Evolutionary conservation across 106 monocot species (phyloP), one percentile per base, ranked within the genome.

Genomic region (Platanthera guangdongensis): DNA sequence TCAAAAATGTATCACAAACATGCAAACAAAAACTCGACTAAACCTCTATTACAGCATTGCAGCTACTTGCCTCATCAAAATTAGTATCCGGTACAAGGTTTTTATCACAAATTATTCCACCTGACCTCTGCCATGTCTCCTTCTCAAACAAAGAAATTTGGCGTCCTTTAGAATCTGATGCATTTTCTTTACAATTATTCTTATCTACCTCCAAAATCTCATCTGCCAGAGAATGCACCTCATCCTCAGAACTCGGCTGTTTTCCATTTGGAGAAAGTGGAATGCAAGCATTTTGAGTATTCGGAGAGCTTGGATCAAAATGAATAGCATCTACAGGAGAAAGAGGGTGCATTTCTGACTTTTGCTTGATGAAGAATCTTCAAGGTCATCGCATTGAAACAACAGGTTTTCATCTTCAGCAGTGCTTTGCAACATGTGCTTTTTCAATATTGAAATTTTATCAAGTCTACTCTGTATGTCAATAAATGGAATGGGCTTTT

Each of bases 361-460:
- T 79, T 72, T 75, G 78, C 51, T 77, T 39, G 45, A 51, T 48
- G 71, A 79, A 55, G 59, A 74, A 52, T 78, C 78, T 73, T 48
- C 55, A 55, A 48, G 28, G 25, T 75, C 74, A 68, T 79, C 81
- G 77, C 18, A 52, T 16, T 51, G 59, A 49, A 13, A 1, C 53
- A 79, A 32, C 10, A 46, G 28, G 53, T 73, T 74, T 53, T 57
- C 48, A 81, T 75, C 52, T 39, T 74, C 22, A 7, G 32, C 28
- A 45, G 28, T 72, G 63, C 76, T 57, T 82, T 50, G 78, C 68
- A 80, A 82, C 50, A 85, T 47, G 0, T 52, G 67, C 53, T 53
- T 83, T 53, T 82, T 73, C 60, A 85, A 79, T 19, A 68, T 25
- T 10, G 83, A 68, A 75, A 84, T 78, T 76, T 75, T 70, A 74